These are phyloP conservation scores for Fusarium acutatum DNA, from an alignment of 2,329 filamentous ascomycete genomes.

Conservation along the genomic window DNA sequence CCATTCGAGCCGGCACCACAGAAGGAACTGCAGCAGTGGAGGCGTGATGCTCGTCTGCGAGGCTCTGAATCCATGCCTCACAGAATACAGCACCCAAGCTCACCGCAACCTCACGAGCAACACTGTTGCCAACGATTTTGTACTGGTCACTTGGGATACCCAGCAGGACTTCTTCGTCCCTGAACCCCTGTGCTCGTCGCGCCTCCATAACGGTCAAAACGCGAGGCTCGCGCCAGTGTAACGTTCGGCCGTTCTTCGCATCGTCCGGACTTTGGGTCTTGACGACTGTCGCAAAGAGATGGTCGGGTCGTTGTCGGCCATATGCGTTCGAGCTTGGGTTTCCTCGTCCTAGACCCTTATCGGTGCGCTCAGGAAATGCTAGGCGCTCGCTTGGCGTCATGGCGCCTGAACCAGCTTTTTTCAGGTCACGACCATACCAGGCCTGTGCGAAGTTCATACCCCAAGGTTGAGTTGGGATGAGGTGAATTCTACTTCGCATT, in stretches of 20 bases:
- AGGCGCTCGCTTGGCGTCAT: constrained; percentile 51
- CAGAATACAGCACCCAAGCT: constrained; percentile 71
- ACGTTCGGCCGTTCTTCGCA: constrained; percentile 58
- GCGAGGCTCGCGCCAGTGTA: constrained; percentile 75
- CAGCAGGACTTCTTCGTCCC: constrained; percentile 74
- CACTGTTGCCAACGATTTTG: constrained; percentile 79
- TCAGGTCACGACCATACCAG: constrained; percentile 48
- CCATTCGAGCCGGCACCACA: not conserved
- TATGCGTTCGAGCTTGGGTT: constrained; percentile 55
- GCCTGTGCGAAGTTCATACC: constrained; percentile 61
- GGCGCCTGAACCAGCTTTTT: constrained; percentile 40
- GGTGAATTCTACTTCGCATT: constrained; percentile 57
- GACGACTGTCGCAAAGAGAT: constrained; percentile 69
- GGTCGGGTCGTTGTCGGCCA: constrained; percentile 59
- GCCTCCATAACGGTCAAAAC: constrained; percentile 72
- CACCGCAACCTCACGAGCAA: constrained; percentile 73
- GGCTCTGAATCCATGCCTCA: constrained; percentile 56
- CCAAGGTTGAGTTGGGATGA: constrained; percentile 67
- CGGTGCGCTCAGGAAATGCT: constrained; percentile 49
- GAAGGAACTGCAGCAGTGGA: not conserved
- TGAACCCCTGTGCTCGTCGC: constrained; percentile 74
- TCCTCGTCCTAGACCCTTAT: constrained; percentile 48
- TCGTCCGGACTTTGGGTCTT: constrained; percentile 63
- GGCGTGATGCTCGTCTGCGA: constrained; percentile 22
- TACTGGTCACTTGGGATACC: constrained; percentile 65